Conservation (phyloP, 352 stramenopile genomes). For the Thraustotheca clavata region DNA sequence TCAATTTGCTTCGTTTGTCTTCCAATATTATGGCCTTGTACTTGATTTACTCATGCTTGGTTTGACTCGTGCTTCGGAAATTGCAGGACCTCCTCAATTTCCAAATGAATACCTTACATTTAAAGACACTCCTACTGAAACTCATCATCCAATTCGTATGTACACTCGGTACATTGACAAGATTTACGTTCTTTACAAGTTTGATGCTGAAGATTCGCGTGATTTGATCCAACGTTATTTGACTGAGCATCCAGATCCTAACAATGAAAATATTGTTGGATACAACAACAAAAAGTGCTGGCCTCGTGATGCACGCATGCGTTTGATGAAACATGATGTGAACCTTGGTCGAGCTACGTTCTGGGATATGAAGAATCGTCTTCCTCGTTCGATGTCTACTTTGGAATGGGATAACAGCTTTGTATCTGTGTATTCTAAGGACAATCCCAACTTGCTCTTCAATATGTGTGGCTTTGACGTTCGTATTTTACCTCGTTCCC, state of each 20-base stretch:
- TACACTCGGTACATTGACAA: constrained; percentile 99
- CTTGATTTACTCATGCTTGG: constrained; percentile 97
- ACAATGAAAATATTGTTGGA: constrained; percentile 99
- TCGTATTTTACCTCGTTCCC: constrained; percentile 88
- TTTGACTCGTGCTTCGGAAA: constrained; percentile 96
- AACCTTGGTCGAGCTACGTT: constrained; percentile 99
- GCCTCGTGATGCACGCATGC: constrained; percentile 98
- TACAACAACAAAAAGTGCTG: constrained; percentile 99
- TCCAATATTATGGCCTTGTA: constrained; percentile 99
- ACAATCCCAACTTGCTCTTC: constrained; percentile 99
- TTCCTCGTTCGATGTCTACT: constrained; percentile 97
- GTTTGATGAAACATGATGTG: constrained; percentile 99
- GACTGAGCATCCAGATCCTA: constrained; percentile 99
- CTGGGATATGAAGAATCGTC: constrained; percentile 99
- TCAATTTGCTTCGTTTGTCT: constrained; percentile 96
- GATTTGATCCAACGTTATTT: constrained; percentile 99
- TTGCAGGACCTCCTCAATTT: constrained; percentile 94
- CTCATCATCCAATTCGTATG: constrained; percentile 97
- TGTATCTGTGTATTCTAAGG: constrained; percentile 98
- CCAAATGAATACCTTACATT: constrained; percentile 99
- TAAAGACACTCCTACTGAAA: constrained; percentile 96
- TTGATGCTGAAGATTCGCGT: constrained; percentile 96
- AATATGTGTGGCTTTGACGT: constrained; percentile 99
- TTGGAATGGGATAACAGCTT: constrained; percentile 99
- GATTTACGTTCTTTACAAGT: constrained; percentile 99